Base-by-base conservation (phyloP, 148 eudicot genomes). In the Rhododendron molle region DNA sequence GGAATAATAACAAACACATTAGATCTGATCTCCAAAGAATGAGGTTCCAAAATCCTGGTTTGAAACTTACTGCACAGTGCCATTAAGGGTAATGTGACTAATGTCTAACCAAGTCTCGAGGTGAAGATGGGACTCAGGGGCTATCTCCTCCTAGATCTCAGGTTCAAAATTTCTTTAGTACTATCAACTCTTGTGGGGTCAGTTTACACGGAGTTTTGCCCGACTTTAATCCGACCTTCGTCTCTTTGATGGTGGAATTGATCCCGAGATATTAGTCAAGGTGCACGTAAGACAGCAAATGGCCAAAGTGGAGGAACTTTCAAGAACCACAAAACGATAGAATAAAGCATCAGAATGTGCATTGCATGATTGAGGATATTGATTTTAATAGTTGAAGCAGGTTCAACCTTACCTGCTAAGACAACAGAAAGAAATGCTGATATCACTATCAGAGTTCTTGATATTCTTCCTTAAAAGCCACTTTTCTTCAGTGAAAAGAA, bases 381-480 rank as follows among this genome's bases (percentile, higher is more conserved):
- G 46, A 71, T 32, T 85, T 85, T 72, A 87, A 46, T 44, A 46
- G 49, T 77, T 36, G 72, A 76, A 81, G 73, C 73, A 34, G 38
- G 26, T n/a, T n/a, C n/a, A n/a, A n/a, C n/a, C n/a, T n/a, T n/a
- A n/a, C n/a, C n/a, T n/a, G n/a, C n/a, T n/a, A n/a, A n/a, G 82
- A 76, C 80, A 76, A n/a, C 28, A 76, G 20, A 52, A 40, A 72
- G 32, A 82, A 30, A 34, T 52, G 85, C 85, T 81, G 86, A 81
- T 78, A 46, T 88, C 88, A 79, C 85, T 74, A 85, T 34, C 86
- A 65, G 15, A 30, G 82, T 49, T 65, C 81, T 60, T 78, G 69
- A 26, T n/a, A 62, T 62, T 62, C 30, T 81, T 58, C 67, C 74
- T 81, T 46, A 71, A 34, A 38, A 12, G n/a, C 67, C 26, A 30